These are phyloP conservation scores for Triticum monococcum DNA, from an alignment of 176 grass and related monocot genomes.

Conservation along the genomic window DNA sequence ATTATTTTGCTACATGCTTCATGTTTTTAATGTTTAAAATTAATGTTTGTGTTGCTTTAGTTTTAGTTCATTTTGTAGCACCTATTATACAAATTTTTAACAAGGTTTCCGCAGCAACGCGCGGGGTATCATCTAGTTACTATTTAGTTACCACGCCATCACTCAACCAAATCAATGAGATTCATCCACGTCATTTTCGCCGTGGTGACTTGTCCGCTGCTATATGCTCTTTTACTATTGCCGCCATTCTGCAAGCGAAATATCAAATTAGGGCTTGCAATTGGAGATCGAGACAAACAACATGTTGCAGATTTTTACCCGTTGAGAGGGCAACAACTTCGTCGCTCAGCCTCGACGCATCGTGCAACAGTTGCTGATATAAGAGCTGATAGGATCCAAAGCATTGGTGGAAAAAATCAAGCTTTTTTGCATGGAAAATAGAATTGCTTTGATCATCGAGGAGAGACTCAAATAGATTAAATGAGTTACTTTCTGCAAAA, in stretches of 20 bases:
- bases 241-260: constrained; percentile 33
- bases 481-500: constrained; percentile 32
- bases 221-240: constrained; percentile 41
- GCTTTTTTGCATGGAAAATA: neutral
- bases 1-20: too few species aligned
- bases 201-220: neutral
- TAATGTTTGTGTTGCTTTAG: too few species aligned
- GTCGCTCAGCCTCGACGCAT: constrained; percentile 66
- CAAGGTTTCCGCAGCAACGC: too few species aligned
- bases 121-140: neutral
- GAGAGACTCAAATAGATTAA: neutral
- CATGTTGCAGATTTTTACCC: constrained; percentile 25
- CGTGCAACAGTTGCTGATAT: constrained; percentile 53
- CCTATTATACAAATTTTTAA: too few species aligned
- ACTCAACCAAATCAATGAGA: neutral
- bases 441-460: neutral
- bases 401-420: neutral
- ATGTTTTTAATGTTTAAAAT: too few species aligned
- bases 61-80: too few species aligned
- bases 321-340: constrained; percentile 49
- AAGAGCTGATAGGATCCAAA: constrained; percentile 43
- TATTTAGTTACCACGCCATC: neutral
- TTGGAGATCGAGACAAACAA: neutral
- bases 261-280: neutral
- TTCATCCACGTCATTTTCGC: neutral